phyloP scores from a whole-genome alignment of 2,329 filamentous ascomycete genomes.

The Thelonectria blattea region DNA sequence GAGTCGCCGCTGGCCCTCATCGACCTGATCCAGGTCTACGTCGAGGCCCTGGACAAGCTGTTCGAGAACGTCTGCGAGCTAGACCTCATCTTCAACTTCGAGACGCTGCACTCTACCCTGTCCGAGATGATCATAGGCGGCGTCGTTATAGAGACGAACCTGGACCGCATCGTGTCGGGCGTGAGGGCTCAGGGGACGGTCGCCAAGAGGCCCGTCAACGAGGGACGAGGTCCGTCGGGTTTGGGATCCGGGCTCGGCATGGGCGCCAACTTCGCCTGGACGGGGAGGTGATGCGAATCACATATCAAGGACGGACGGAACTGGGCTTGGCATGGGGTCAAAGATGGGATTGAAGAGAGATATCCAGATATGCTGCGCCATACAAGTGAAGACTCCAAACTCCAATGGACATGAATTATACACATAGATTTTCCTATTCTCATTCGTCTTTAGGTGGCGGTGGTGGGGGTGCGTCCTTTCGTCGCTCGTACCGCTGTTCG shows the following conservation, averaged over 20 bases:
- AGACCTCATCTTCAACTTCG: slow-evolving; percentile 98
- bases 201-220: slow-evolving; percentile 79
- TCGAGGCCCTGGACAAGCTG: slow-evolving; percentile 90
- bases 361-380: slow-evolving; percentile 35
- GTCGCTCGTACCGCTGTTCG: slow-evolving; percentile 51
- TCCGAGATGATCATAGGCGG: slow-evolving; percentile 96
- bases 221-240: slow-evolving; percentile 55
- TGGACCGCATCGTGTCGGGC: slow-evolving; percentile 86
- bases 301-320: slow-evolving; percentile 14
- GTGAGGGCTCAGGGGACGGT: slow-evolving; percentile 80
- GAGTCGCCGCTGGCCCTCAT: slow-evolving; percentile 95
- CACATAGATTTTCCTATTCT: slow-evolving; percentile 34
- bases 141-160: slow-evolving; percentile 89
- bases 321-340: slow-evolving; percentile 25
- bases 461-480: slow-evolving; percentile 46
- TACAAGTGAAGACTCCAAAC: slow-evolving; percentile 39
- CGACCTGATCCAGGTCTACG: slow-evolving; percentile 97
- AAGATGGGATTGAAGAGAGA: slow-evolving; percentile 26
- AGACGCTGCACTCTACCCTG: slow-evolving; percentile 89
- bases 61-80: slow-evolving; percentile 99
- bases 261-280: slow-evolving; percentile 65
- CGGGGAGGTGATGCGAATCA: slow-evolving; percentile 42
- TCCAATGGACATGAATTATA: slow-evolving; percentile 36
- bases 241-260: slow-evolving; percentile 60
- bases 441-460: slow-evolving; percentile 33